phyloP scores from a whole-genome alignment of 306 rosid species.

The Citrullus mucosospermus region DNA sequence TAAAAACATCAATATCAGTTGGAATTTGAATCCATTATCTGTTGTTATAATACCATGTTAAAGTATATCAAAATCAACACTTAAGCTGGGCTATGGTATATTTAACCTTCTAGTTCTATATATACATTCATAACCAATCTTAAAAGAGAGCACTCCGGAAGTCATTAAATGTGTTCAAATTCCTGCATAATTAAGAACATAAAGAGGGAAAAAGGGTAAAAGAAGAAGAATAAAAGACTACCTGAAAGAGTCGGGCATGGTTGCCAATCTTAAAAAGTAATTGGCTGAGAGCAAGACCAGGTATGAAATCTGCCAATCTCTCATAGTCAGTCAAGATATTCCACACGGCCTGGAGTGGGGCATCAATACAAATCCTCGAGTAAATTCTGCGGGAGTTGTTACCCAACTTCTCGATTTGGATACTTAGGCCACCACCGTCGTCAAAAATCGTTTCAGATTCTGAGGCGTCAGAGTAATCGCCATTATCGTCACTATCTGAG shows the following conservation, averaged over 20 bases:
- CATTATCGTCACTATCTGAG: slow-evolving; percentile 3
- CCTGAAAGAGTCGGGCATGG: slow-evolving; percentile 71
- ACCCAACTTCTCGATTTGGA: slow-evolving; percentile 41
- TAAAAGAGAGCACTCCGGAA: background rate
- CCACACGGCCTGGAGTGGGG: slow-evolving; percentile 54
- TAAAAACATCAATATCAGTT: background rate
- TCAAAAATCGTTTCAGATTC: slow-evolving; percentile 12
- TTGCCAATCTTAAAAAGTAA: slow-evolving; percentile 38
- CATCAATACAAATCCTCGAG: slow-evolving; percentile 38
- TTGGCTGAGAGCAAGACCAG: slow-evolving; percentile 60
- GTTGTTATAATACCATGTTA: background rate
- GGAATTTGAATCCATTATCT: background rate
- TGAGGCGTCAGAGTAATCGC: background rate
- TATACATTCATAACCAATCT: background rate
- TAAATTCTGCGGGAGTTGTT: slow-evolving; percentile 51
- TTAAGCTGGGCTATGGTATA: background rate
- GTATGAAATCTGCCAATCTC: slow-evolving; percentile 66
- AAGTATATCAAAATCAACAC: background rate
- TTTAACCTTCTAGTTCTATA: background rate
- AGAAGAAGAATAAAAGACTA: background rate
- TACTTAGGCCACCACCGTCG: slow-evolving; percentile 25
- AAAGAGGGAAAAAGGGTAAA: background rate
- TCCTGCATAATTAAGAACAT: background rate
- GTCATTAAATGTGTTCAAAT: background rate
- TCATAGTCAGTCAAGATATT: slow-evolving; percentile 72